Evolutionary conservation across 768 basidiomycete species (phyloP).

Genomic region (Termitomyces sp.): DNA sequence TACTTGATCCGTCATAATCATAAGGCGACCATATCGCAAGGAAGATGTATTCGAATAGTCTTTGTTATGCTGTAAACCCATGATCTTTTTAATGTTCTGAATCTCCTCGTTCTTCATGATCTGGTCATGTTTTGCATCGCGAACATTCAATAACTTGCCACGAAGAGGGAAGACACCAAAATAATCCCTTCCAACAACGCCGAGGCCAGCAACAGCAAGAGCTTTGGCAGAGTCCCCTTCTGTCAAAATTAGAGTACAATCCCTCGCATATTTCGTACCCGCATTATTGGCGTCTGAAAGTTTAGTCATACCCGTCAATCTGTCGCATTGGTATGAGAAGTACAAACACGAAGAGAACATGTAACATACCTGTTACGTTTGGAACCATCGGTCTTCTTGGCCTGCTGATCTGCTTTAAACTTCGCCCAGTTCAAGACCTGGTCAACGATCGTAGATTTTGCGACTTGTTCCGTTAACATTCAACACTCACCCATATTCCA

Average conservation of each 20-base stretch:
- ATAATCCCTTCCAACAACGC: constrained; percentile 92
- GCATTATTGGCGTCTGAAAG: constrained; percentile 97
- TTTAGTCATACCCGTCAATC: constrained; percentile 87
- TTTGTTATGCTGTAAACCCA: constrained; percentile 93
- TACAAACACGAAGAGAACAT: background rate
- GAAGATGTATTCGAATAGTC: constrained; percentile 65
- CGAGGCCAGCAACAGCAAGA: constrained; percentile 89
- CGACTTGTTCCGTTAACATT: constrained; percentile 42
- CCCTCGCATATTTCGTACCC: constrained; percentile 70
- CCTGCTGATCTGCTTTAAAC: constrained; percentile 92
- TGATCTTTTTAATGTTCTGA: constrained; percentile 95
- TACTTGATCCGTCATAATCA: constrained; percentile 99
- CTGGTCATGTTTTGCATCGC: constrained; percentile 92
- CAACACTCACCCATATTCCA: background rate
- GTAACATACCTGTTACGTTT: constrained; percentile 74
- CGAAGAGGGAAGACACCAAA: constrained; percentile 98
- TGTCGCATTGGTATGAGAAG: constrained; percentile 22
- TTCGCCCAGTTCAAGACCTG: constrained; percentile 94
- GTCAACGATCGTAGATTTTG: constrained; percentile 87
- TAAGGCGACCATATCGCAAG: constrained; percentile 88
- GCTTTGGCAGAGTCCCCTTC: constrained; percentile 99
- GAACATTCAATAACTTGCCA: constrained; percentile 94
- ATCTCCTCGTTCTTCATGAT: constrained; percentile 99
- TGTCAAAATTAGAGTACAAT: constrained; percentile 93
- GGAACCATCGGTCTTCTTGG: constrained; percentile 92